Base-by-base conservation (phyloP, 208 protist genomes). In the Leishmania tarentolae region DNA sequence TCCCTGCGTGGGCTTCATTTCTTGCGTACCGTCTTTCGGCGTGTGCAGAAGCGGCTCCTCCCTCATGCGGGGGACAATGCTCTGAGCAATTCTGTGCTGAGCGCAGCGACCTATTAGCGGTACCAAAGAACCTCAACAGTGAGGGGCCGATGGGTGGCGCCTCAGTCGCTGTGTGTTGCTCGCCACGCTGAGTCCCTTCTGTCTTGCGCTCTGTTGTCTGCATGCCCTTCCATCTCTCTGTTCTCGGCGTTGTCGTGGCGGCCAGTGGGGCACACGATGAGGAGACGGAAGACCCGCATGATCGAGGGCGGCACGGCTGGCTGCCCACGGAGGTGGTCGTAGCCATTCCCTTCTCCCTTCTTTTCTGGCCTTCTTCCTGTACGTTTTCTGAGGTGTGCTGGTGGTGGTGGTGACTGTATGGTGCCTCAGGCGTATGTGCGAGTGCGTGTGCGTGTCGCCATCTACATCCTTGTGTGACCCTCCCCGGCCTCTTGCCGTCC, bases 391-490 rank as follows among this genome's bases (percentile, higher is more conserved):
- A 31, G 8, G 7, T 1, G 21, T 61, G 56, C 15, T n/a, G 24
- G 28, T 63, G 57, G 24, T 63, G 57, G 24, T 75, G 47, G 47
- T n/a, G 56, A 63, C 28, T 63, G 57, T 63, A 9, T 21, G 28
- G 24, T 7, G 31, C 57, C 31, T 63, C 0, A 63, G 31, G 31
- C 13, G 11, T 15, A 17, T 5, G 61, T 19, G 5, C 31, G 61
- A 35, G 61, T 40, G 61, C 61, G 13, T 68, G 11, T 21, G 61
- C 31, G 61, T 46, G 13, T 35, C 7, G 3, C n/a, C 28, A 37
- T 76, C 47, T 15, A n/a, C 35, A 35, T 52, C 35, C 57, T 44
- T 76, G 72, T 19, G 74, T 77, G 68, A 17, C 68, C 42, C 19
- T 72, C 17, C 42, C 40, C n/a, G 40, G 21, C 35, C 24, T 47